Base-by-base conservation (phyloP, 257 asterid species). In the Vinca minor region DNA sequence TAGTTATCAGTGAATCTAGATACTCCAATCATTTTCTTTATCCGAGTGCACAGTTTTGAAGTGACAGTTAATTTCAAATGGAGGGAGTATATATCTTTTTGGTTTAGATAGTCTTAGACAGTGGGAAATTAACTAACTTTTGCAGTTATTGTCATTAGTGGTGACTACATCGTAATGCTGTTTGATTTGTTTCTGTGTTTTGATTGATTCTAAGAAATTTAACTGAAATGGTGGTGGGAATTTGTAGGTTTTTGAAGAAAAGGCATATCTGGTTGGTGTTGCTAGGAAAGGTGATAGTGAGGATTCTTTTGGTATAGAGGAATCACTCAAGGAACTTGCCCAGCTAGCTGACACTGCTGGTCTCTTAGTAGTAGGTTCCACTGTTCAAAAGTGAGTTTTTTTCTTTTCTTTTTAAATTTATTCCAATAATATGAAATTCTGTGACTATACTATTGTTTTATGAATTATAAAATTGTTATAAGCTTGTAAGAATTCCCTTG, bases 271-370 rank as follows among this genome's bases (percentile, higher is more conserved):
- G 58, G 91, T 89, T 44, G 94, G 96, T 60, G 89, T 93, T 76
- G 79, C 91, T 14, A 77, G 84, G 80, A 92, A 84, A 83, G 88
- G 89, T 58, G 89, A 81, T 36, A 56, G 53, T 0, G 77, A 72
- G 52, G 88, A 74, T 75, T 69, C 88, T 20, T 93, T 89, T 68
- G 76, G 80, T 28, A 83, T 83, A 59, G 98, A 93, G 81, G 97
- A 93, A 21, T 93, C 98, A 25, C 94, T 93, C 23, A 77, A 73
- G 49, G 98, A 93, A 80, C 81, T 93, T 67, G 84, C 82, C 54
- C 98, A 93, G 82, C 84, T 93, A 49, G 98, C 98, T 72, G 98
- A 93, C 45, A 93, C 97, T 26, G 98, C 98, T 76, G 98, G 98
- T 63, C 81, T 93, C 50, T 67, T 38, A 50, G 91, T 89, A 77